Percentiles rank a stretch among this genome's conserved stretches.
These are phyloP conservation scores for Coemansia sp. DNA, from an alignment of 192 early-diverging fungal species.

Conservation along the genomic window DNA sequence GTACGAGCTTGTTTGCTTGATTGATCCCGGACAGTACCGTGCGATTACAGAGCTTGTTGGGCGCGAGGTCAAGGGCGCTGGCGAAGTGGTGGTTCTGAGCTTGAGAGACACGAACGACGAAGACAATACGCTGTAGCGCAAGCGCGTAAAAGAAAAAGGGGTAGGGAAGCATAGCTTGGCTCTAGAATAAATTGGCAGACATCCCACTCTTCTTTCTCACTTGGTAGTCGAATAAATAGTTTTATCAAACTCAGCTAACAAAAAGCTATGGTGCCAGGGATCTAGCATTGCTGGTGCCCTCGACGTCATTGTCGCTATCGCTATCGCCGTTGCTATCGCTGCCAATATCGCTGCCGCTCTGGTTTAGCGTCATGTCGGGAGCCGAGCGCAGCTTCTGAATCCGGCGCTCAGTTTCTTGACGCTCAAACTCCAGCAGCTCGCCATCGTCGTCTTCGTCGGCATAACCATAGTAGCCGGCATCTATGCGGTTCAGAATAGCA, in stretches of 20 bases:
- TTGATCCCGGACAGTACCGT: constrained; percentile 94
- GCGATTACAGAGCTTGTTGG: constrained; percentile 79
- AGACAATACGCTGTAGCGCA: too few species aligned
- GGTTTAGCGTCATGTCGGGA: background rate
- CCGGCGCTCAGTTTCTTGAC: constrained; percentile 56
- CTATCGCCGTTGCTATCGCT: constrained; percentile 1
- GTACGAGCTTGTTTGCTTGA: constrained; percentile 54
- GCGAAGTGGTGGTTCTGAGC: constrained; percentile 84
- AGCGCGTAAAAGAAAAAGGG: too few species aligned
- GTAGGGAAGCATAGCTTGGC: too few species aligned
- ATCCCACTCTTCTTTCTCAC: too few species aligned
- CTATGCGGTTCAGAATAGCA: constrained; percentile 74
- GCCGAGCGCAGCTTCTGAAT: constrained; percentile 19
- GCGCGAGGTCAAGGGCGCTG: constrained; percentile 80
- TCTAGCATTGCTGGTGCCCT: background rate
- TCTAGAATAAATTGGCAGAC: too few species aligned
- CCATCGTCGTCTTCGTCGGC: constrained; percentile 88
- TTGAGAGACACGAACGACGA: constrained; percentile 70
- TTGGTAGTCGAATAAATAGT: too few species aligned
- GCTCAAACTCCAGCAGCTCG: constrained; percentile 73
- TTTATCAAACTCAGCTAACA: too few species aligned
- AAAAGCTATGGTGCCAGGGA: too few species aligned
- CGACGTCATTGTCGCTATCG: background rate
- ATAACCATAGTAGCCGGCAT: constrained; percentile 95
- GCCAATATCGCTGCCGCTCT: constrained; percentile 27